A percentile compares a stretch with the other conserved stretches of the same genome.
These are phyloP conservation scores for Nemania serpens DNA, from an alignment of 2,329 filamentous ascomycete genomes.

Conservation along the genomic window DNA sequence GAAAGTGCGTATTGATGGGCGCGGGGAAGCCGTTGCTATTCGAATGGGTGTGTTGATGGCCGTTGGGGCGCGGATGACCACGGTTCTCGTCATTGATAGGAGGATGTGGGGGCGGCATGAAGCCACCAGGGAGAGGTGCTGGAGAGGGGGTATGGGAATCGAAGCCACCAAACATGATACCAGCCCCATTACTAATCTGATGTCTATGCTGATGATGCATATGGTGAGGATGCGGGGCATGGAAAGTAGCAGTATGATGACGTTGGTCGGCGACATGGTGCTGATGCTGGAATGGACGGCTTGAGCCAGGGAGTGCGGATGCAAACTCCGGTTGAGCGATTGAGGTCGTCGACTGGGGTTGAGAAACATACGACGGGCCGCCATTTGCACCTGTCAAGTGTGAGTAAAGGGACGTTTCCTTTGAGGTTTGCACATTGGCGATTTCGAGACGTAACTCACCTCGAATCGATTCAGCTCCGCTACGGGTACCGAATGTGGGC, in stretches of 20 bases:
- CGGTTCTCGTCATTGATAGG: constrained; percentile 36
- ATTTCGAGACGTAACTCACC: constrained; percentile 11
- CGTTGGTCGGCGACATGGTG: constrained; percentile 30
- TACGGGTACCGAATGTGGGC: not conserved
- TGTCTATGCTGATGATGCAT: constrained; percentile 47
- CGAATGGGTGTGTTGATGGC: constrained; percentile 37
- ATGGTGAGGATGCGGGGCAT: constrained; percentile 35
- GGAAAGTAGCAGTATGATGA: constrained; percentile 30
- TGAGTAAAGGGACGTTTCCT: constrained; percentile 1
- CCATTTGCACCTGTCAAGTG: constrained; percentile 17
- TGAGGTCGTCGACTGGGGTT: constrained; percentile 33
- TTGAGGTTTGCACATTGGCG: not conserved
- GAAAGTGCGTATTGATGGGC: constrained; percentile 37
- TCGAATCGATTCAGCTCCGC: constrained; percentile 22
- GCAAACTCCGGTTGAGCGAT: constrained; percentile 28
- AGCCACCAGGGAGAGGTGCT: constrained; percentile 53
- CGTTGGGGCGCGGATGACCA: constrained; percentile 33
- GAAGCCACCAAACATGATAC: constrained; percentile 60
- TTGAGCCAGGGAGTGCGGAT: constrained; percentile 26
- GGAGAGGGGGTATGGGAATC: constrained; percentile 64
- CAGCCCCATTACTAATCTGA: constrained; percentile 58
- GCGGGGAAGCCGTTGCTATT: constrained; percentile 37
- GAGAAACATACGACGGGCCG: constrained; percentile 21
- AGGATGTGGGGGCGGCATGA: constrained; percentile 51
- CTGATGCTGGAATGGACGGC: constrained; percentile 31